A percentile compares a stretch with the other conserved stretches of the same genome.
Conservation (phyloP, 2,329 filamentous ascomycete genomes). For the Nannizzia gypsea region DNA sequence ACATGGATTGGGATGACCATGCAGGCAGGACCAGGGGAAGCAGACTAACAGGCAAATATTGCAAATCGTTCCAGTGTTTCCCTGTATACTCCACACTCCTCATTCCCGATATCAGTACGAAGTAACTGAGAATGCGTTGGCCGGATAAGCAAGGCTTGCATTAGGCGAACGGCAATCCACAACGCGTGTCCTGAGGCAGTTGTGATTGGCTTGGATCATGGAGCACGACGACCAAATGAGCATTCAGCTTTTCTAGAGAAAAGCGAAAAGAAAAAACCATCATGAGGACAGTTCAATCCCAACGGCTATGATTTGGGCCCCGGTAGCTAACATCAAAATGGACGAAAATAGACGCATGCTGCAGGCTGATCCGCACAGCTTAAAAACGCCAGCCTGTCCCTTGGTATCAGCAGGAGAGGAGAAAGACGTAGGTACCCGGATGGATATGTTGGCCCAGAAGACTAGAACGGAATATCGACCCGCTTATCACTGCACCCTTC, state of each 20-base stretch:
- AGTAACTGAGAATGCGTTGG: not conserved
- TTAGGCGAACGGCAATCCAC: conserved; percentile 1
- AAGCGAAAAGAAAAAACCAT: not conserved
- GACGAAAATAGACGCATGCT: not conserved
- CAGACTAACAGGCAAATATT: too few relatives aligned
- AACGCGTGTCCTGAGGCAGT: not conserved
- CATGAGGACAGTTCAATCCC: not conserved
- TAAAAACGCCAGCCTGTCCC: not conserved
- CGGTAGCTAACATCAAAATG: not conserved
- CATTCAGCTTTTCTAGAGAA: not conserved
- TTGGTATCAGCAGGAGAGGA: not conserved
- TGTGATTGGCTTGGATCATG: not conserved
- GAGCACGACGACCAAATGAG: conserved; percentile 4
- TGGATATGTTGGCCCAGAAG: not conserved
- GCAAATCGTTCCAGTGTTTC: not conserved
- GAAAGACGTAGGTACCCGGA: not conserved
- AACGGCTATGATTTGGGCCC: not conserved
- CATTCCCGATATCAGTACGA: not conserved
- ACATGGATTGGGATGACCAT: not conserved
- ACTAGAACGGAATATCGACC: not conserved
- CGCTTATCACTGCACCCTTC: conserved; percentile 3
- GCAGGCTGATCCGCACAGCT: not conserved
- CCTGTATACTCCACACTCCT: not conserved
- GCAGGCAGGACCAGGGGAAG: not conserved
- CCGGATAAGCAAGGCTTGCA: conserved; percentile 1